Evolutionary conservation across 2,329 filamentous ascomycete species (phyloP), one percentile per base, ranked within the genome.

Genomic region (Alternaria hordeiaustralica): DNA sequence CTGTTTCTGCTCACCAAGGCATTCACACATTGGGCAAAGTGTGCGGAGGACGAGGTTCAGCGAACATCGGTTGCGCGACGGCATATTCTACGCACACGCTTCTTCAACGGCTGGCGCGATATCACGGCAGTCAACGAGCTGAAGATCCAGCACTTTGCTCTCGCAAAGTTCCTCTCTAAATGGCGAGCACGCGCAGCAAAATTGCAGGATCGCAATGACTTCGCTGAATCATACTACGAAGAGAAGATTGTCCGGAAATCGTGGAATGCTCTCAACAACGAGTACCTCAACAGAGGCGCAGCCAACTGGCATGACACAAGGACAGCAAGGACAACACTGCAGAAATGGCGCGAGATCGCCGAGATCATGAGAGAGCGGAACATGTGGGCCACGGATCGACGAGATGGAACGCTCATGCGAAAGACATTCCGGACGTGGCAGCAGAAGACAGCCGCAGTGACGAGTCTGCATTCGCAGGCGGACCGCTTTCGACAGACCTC

Each of bases 51-150:
- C 13, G 88, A 92, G 72, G 83, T 89, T 15, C 85, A 88, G 65
- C 86, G 88, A 44, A 92, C 91, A 5, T 87, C 87, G 5, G 84
- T 88, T 45, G 92, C 92, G 20, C 86, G 91, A 65, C 84, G 88
- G 65, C 91, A 93, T 75, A 88, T 94, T 63, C 81, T 96, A 58
- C 85, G 90, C 59, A 88, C 87, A 12, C 87, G 87, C 59, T 90
- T 89, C 64, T 93, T 92, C 77, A 87, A 87, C 61, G 88, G 88
- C 8, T 93, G 91, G 91, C 84, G 87, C 25, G 85, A 88, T 61
- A 87, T 92, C 58, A 90, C 89, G 0, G 83, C 84, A 1, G 84
- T 88, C 54, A 89, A 91, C 67, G 85, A 88, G 46, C 71, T 82
- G 44, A 87, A 86, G 67, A 84, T 84, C 13, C 80, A 82, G 21